Evolutionary conservation across 345 rosid species (phyloP), one percentile per base, ranked within the genome.

Genomic region (Heritiera littoralis): DNA sequence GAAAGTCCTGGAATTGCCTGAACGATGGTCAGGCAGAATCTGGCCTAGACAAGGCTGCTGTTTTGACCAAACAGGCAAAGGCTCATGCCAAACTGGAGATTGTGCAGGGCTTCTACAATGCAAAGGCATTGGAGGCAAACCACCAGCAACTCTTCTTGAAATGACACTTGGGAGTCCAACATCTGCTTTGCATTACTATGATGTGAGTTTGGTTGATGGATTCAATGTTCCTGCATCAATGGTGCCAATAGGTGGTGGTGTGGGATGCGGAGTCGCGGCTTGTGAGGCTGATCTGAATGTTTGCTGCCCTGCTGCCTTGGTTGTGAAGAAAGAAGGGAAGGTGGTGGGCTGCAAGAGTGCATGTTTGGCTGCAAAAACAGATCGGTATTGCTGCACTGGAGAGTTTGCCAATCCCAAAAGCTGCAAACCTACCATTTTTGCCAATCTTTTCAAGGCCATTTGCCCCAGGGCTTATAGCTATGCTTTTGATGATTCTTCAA

Each of bases 341-440:
- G 79, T 86, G 11, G 92, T 87, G 78, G 90, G 86, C 1, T 87
- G 90, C 71, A 87, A 87, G 78, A 89, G 90, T 77, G 89, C 89
- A 2, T 87, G 92, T 79, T 52, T 86, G 83, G 92, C 89, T 66
- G 86, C 86, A 4, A 86, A 74, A 56, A 69, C 78, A 4, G 90
- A 86, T 74, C 49, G 82, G 72, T 87, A 84, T 72, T 89, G 92
- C 18, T 87, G 92, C 67, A 86, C 84, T 2, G 90, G 92, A 13
- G 77, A 86, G 54, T 86, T 73, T 78, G 83, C 83, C 1, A 75
- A 78, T 75, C 88, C 88, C 1, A 80, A 66, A 52, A 84, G 52
- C 9, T 89, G 90, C 65, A 81, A 76, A 64, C 92, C 89, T 4
- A 83, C 80, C 18, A 30, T 83, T 52, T 89, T 84, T 80, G 86